phyloP scores from a whole-genome alignment of 768 basidiomycete species.

The Suillus ampliporus region DNA sequence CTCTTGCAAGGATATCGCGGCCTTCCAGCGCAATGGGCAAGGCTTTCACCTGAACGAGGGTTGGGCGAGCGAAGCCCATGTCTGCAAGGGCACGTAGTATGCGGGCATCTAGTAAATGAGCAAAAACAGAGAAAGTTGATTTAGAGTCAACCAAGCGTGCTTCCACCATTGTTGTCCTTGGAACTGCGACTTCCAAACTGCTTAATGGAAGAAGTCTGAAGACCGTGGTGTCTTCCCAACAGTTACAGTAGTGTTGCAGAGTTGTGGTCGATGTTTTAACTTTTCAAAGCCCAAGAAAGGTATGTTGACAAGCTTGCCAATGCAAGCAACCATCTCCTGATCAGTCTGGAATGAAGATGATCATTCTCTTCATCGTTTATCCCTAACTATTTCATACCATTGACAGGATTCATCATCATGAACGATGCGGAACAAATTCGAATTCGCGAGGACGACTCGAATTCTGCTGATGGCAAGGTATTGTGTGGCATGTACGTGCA shows the following conservation, averaged over 20 bases:
- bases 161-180: constrained; percentile 46
- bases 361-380: not conserved
- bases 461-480: constrained; percentile 22
- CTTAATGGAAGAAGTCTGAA: not conserved
- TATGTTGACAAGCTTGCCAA: not conserved
- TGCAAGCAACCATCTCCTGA: not conserved
- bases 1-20: constrained; percentile 89
- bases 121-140: constrained; percentile 63
- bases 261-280: not conserved
- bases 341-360: not conserved
- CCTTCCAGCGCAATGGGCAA: constrained; percentile 92
- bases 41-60: constrained; percentile 88
- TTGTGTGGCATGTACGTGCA: constrained; percentile 53
- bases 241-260: not conserved
- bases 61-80: constrained; percentile 88
- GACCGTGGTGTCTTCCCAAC: not conserved
- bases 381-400: not conserved
- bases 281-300: not conserved
- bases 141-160: constrained; percentile 52
- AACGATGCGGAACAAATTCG: constrained; percentile 18
- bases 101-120: constrained; percentile 82
- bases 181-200: not conserved
- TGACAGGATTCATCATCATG: constrained; percentile 16
- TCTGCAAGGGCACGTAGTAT: constrained; percentile 90
- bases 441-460: constrained; percentile 4